phyloP scores from a whole-genome alignment of 805 yeast genomes.

The Pichia occidentalis region DNA sequence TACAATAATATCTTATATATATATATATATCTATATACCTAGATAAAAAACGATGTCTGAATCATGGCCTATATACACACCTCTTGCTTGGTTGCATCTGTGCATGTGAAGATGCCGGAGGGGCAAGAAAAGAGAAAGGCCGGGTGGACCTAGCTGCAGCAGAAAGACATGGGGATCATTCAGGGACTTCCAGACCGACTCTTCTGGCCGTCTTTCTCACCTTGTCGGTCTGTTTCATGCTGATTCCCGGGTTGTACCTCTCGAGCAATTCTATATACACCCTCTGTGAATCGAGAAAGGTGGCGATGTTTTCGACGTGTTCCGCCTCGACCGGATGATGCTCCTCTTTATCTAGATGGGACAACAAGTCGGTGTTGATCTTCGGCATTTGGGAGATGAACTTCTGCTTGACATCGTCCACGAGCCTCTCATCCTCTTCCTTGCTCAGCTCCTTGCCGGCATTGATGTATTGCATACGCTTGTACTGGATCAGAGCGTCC shows the following conservation, averaged over 20 bases:
- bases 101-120: too few species aligned
- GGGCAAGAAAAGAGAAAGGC: too few species aligned
- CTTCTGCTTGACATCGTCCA: slow-evolving; percentile 29
- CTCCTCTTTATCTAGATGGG: slow-evolving; percentile 23
- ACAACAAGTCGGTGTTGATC: slow-evolving; percentile 22
- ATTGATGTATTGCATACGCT: slow-evolving; percentile 39
- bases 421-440: slow-evolving; percentile 30
- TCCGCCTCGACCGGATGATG: slow-evolving; percentile 21
- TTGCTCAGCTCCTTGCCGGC: slow-evolving; percentile 31
- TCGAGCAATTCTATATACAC: slow-evolving; percentile 72
- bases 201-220: slow-evolving; percentile 74
- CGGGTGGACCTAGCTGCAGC: too few species aligned
- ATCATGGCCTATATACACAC: too few species aligned
- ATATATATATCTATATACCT: too few species aligned
- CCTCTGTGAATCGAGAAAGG: slow-evolving; percentile 66
- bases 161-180: slow-evolving; percentile 19
- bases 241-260: slow-evolving; percentile 80
- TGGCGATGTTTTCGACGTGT: slow-evolving; percentile 53
- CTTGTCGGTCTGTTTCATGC: slow-evolving; percentile 70
- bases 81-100: too few species aligned
- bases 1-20: too few species aligned
- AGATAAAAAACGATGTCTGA: too few species aligned
- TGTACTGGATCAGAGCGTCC: slow-evolving; percentile 41
- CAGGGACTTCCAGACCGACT: slow-evolving; percentile 79
- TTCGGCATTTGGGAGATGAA: slow-evolving; percentile 24